Evolutionary conservation across 139 green algal genomes (phyloP).

Genomic region (Closterium sp.): DNA sequence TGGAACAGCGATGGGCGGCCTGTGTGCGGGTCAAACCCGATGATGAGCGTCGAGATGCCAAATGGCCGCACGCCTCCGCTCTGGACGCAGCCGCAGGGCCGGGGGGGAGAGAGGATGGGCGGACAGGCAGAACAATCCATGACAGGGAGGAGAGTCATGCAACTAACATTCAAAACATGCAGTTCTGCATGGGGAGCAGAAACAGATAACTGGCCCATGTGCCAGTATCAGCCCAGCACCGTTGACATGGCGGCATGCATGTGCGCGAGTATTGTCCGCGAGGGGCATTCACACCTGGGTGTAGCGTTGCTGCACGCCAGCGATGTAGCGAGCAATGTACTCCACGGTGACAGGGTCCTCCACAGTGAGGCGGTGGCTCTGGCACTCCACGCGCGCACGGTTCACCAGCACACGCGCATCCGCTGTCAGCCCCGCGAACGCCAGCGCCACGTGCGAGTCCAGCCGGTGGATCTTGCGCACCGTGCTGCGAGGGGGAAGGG

Average conservation of each 20-base stretch:
- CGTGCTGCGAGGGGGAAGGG: constrained; percentile 59
- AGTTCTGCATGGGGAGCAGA: not conserved
- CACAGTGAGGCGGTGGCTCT: constrained; percentile 71
- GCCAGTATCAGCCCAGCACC: not conserved
- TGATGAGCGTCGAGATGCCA: constrained; percentile 96
- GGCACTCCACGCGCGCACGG: constrained; percentile 83
- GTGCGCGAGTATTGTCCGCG: too few species aligned
- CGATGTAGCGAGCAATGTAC: constrained; percentile 84
- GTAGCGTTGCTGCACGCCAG: constrained; percentile 92
- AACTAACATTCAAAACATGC: not conserved
- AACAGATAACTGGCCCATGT: not conserved
- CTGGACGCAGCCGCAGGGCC: constrained; percentile 57
- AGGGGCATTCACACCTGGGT: constrained; percentile 67
- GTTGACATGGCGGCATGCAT: too few species aligned
- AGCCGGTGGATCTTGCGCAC: constrained; percentile 95
- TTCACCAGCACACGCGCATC: constrained; percentile 96
- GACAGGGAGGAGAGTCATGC: not conserved
- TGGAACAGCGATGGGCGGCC: constrained; percentile 84
- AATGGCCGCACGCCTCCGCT: constrained; percentile 94
- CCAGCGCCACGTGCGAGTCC: constrained; percentile 95
- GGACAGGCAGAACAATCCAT: not conserved
- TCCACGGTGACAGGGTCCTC: constrained; percentile 81
- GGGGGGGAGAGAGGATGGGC: not conserved
- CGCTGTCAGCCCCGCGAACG: constrained; percentile 93
- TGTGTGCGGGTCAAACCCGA: constrained; percentile 76